These are phyloP conservation scores for Ogataea methylovora DNA, from an alignment of 805 yeast genomes.

Conservation along the genomic window DNA sequence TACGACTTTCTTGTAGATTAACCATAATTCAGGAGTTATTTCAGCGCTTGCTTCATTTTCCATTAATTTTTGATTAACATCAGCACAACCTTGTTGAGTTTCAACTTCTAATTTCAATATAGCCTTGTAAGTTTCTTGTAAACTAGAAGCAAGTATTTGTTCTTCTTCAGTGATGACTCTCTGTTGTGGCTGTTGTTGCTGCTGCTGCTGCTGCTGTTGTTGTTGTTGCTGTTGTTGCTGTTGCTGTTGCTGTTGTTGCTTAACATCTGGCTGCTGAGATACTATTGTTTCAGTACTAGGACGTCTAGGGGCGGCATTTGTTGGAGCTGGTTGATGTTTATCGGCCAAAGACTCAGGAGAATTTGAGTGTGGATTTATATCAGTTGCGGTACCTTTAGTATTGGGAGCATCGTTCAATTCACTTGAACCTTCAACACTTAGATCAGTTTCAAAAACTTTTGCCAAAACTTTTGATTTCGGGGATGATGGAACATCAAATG, in stretches of 20 bases:
- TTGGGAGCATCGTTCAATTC: conserved; percentile 16
- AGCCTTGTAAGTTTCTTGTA: conserved; percentile 67
- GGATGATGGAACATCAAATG: conserved; percentile 16
- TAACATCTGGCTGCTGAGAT: background rate
- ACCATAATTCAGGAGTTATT: conserved; percentile 57
- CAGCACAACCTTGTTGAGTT: conserved; percentile 62
- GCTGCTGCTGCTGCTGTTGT: conserved; percentile 5
- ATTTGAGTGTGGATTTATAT: conserved; percentile 4
- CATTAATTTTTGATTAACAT: conserved; percentile 43
- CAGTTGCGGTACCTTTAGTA: conserved; percentile 4
- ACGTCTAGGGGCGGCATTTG: background rate
- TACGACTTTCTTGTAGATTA: conserved; percentile 59
- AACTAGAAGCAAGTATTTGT: conserved; percentile 57
- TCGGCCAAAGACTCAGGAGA: conserved; percentile 18
- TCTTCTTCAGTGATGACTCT: conserved; percentile 42
- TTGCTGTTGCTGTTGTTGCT: conserved; percentile 4
- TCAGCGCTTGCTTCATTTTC: conserved; percentile 41
- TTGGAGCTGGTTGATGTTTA: conserved; percentile 5
- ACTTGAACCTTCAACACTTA: conserved; percentile 17
- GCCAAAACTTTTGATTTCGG: conserved; percentile 13
- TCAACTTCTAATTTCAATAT: conserved; percentile 62
- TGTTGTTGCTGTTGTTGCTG: conserved; percentile 4
- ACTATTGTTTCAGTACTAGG: background rate
- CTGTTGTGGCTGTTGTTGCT: conserved; percentile 7
- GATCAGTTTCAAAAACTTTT: conserved; percentile 15